Evolutionary conservation across 2,329 filamentous ascomycete genomes (phyloP).

Genomic region (Monilinia vaccinii-corymbosi): DNA sequence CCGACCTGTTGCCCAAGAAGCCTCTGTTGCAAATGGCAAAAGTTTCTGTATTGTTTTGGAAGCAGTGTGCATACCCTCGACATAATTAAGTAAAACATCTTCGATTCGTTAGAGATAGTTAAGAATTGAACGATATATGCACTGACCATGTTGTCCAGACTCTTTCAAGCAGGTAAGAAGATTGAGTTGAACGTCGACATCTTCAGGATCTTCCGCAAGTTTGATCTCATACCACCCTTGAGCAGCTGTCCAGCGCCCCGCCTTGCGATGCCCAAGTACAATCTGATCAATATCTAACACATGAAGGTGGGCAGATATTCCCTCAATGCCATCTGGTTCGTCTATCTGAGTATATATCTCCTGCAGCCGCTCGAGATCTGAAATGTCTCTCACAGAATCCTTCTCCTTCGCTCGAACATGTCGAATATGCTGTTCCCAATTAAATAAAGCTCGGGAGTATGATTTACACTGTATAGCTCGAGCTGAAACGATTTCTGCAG

Average conservation of each 20-base stretch:
- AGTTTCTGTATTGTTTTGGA: slow-evolving; percentile 48
- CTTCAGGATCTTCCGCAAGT: slow-evolving; percentile 67
- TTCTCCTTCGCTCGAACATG: slow-evolving; percentile 30
- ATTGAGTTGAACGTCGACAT: slow-evolving; percentile 70
- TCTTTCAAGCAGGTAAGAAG: slow-evolving; percentile 84
- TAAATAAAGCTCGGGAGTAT: slow-evolving; percentile 83
- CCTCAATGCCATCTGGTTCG: slow-evolving; percentile 92
- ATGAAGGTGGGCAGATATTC: slow-evolving; percentile 79
- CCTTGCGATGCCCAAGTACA: slow-evolving; percentile 84
- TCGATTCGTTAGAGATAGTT: slow-evolving; percentile 9
- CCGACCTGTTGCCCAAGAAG: slow-evolving; percentile 80
- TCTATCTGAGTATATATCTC: slow-evolving; percentile 97
- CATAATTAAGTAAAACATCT: slow-evolving; percentile 81
- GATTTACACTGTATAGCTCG: slow-evolving; percentile 91
- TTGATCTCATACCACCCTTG: slow-evolving; percentile 97
- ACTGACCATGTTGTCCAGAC: slow-evolving; percentile 83
- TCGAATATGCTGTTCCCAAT: slow-evolving; percentile 85
- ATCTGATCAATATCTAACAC: slow-evolving; percentile 90
- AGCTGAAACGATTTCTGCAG: slow-evolving; percentile 64
- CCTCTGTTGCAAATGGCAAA: slow-evolving; percentile 79
- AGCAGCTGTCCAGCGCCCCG: slow-evolving; percentile 85
- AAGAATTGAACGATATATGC: not conserved
- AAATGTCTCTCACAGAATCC: slow-evolving; percentile 39
- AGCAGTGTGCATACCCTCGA: slow-evolving; percentile 59
- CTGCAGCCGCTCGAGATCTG: slow-evolving; percentile 70